Percentiles rank a stretch among this genome's conserved stretches.
These are phyloP conservation scores for Euphorbia tirucalli DNA, from an alignment of 345 rosid species.

Conservation along the genomic window DNA sequence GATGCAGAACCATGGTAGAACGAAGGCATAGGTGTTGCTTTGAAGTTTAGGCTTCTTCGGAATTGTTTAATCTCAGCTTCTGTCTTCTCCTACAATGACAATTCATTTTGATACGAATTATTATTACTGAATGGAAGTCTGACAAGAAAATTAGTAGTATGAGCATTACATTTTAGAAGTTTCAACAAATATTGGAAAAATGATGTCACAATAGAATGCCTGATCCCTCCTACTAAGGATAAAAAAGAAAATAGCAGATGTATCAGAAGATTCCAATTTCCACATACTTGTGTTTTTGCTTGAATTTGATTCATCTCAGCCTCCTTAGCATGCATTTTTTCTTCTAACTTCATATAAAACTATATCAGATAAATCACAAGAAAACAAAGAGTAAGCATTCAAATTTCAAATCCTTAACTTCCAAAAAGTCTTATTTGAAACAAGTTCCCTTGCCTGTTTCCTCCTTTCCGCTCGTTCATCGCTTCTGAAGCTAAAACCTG, in stretches of 20 bases:
- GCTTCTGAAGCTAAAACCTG: conserved; percentile 56
- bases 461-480: conserved; percentile 72
- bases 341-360: conserved; percentile 71
- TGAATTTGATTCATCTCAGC: conserved; percentile 60
- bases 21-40: conserved; percentile 87
- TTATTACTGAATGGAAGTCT: background rate
- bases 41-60: conserved; percentile 77
- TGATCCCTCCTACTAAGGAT: background rate
- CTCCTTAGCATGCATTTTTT: conserved; percentile 71
- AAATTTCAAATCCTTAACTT: background rate
- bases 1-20: conserved; percentile 47
- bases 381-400: conserved; percentile 8
- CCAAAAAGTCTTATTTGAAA: background rate
- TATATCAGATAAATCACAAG: conserved; percentile 24
- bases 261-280: background rate
- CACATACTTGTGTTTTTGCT: conserved; percentile 66
- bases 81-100: conserved; percentile 51
- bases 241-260: too few relatives aligned
- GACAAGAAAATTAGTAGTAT: background rate
- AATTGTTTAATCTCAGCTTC: conserved; percentile 63
- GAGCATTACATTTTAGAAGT: background rate
- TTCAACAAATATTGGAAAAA: background rate
- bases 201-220: background rate
- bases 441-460: conserved; percentile 58
- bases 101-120: background rate